Conservation (phyloP, 202 grass and related monocot genomes). For the Zizania palustris region DNA sequence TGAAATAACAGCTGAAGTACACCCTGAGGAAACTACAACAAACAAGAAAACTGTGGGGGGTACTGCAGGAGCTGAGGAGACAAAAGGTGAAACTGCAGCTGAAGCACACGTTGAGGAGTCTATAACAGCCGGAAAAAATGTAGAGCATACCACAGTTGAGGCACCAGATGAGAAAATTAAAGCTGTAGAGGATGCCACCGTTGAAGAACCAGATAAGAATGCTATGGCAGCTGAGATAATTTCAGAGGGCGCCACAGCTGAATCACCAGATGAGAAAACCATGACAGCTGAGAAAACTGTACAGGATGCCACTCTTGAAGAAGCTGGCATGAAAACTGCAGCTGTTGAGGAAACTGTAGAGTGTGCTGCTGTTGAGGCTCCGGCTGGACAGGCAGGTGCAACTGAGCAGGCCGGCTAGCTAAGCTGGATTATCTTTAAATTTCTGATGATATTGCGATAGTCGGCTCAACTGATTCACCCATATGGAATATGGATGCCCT, state of each 20-base stretch:
- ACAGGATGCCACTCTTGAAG: neutral
- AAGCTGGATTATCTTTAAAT: constrained; percentile 12
- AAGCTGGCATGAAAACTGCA: neutral
- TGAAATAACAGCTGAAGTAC: neutral
- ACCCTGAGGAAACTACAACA: neutral
- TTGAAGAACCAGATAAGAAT: constrained; percentile 8
- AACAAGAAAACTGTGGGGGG: neutral
- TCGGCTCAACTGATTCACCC: constrained; percentile 42
- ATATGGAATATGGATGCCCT: constrained; percentile 40
- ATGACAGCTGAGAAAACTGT: neutral
- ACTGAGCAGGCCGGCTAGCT: constrained; percentile 47
- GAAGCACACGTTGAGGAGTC: neutral
- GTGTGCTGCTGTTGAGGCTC: neutral
- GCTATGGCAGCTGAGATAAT: neutral
- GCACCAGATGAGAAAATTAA: neutral
- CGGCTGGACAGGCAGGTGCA: constrained; percentile 38
- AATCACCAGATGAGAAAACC: neutral
- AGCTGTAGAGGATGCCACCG: neutral
- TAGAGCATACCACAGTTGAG: neutral
- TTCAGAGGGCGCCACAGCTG: neutral
- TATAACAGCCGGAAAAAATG: neutral
- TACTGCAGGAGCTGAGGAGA: neutral
- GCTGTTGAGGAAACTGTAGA: neutral
- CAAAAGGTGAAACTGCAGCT: neutral
- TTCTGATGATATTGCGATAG: constrained; percentile 45